Base-by-base conservation (phyloP, 768 basidiomycete species). In the Coprinopsis cinerea region DNA sequence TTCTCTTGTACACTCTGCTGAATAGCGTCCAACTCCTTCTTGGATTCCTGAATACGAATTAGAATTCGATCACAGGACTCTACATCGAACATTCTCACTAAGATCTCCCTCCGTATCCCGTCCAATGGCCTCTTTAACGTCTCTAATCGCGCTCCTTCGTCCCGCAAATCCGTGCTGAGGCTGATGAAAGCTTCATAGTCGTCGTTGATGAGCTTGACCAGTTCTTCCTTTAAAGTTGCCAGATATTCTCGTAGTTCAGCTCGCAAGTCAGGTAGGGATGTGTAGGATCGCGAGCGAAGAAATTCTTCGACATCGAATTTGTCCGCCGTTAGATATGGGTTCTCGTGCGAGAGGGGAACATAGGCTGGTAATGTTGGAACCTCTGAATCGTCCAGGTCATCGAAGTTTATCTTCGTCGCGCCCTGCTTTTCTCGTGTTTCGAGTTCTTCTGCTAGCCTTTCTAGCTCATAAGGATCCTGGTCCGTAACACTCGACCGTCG, bases 171-270 rank as follows among this genome's bases (percentile, higher is more conserved):
- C 2, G 94, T 93, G 55, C 94, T 94, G 25, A 99, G 74, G 57
- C 89, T 92, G 59, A 98, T 95, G 63, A 98, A 99, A 13, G 93
- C 93, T 64, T 93, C 93, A 61, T 98, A 99, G 68, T 98, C 96
- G 58, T 92, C 87, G 66, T 99, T 98, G 64, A 98, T 96, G 60
- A 98, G 81, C 59, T 83, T 83, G 25, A 98, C 92, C 28, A 99
- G 77, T 63, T 96, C 95, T 63, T 94, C 91, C 65, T 95, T 92
- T 55, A 99, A 69, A 9, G 76, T 71, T 0, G 81, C 78, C 52
- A 92, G 73, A 64, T 97, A 97, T 46, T 91, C 83, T 26, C 92
- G 78, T 18, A 99, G 73, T 63, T 99, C 94, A 2, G 80, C 67
- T 47, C 93, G 84, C 26, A 97, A 73, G 64, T 97, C 95, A 25